A percentile compares a stretch with the other conserved stretches of the same genome.
Evolutionary conservation across 306 rosid genomes (phyloP).

Genomic region (Cajanus cajan): DNA sequence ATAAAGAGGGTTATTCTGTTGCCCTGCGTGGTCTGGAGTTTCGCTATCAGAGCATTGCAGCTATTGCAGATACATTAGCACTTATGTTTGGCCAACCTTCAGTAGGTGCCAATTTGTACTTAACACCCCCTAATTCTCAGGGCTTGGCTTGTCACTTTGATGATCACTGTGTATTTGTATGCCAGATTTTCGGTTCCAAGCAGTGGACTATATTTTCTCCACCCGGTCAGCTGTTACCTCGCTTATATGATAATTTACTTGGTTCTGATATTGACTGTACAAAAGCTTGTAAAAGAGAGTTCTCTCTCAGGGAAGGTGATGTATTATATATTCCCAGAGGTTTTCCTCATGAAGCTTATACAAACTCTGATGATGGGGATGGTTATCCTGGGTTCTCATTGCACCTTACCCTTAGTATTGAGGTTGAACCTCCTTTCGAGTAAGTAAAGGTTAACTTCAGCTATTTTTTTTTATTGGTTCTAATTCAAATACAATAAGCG

Average conservation of each 20-base stretch:
- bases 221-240: slow-evolving; percentile 57
- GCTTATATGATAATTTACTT: slow-evolving; percentile 61
- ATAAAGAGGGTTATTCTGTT: slow-evolving; percentile 69
- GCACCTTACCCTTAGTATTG: slow-evolving; percentile 81
- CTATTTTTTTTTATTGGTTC: slow-evolving; percentile 4
- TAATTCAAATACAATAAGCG: not conserved
- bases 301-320: slow-evolving; percentile 69
- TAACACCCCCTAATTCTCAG: slow-evolving; percentile 88
- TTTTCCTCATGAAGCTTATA: slow-evolving; percentile 77
- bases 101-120: slow-evolving; percentile 83
- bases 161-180: slow-evolving; percentile 88
- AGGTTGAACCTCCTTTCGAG: slow-evolving; percentile 90
- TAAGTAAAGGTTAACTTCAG: slow-evolving; percentile 47
- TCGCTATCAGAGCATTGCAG: slow-evolving; percentile 58
- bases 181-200: slow-evolving; percentile 81
- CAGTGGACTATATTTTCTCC: slow-evolving; percentile 63
- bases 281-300: slow-evolving; percentile 39
- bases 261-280: slow-evolving; percentile 47
- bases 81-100: slow-evolving; percentile 86
- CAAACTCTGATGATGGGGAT: slow-evolving; percentile 38
- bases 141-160: slow-evolving; percentile 80
- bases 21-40: slow-evolving; percentile 88
- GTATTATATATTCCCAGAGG: slow-evolving; percentile 86
- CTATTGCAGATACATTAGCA: slow-evolving; percentile 69
- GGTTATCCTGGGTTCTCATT: slow-evolving; percentile 58